Conservation (phyloP, 2,329 filamentous ascomycete genomes). For the Trichoderma endophyticum region DNA sequence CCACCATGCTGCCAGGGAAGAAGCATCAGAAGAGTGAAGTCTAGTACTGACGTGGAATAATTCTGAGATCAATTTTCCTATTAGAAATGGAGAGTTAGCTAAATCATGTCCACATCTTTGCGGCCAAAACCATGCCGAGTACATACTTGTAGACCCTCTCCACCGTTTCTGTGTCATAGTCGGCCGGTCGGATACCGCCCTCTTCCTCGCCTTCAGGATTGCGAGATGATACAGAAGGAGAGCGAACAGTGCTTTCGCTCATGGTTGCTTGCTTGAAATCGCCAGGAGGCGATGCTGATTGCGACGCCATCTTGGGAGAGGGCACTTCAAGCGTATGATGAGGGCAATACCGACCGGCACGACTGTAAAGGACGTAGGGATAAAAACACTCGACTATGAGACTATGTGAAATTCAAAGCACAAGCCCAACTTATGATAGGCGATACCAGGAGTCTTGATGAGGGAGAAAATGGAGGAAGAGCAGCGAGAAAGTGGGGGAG, state of each 20-base stretch:
- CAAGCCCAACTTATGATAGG: background rate
- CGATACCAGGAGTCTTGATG: background rate
- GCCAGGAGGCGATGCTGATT: slow-evolving; percentile 13
- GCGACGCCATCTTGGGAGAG: background rate
- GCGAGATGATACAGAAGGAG: background rate
- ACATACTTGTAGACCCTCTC: slow-evolving; percentile 51
- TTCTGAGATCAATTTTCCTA: slow-evolving; percentile 56
- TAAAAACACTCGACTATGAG: background rate
- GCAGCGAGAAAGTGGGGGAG: background rate
- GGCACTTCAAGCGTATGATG: background rate
- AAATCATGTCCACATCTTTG: background rate
- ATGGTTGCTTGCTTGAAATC: slow-evolving; percentile 2
- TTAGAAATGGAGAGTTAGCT: background rate
- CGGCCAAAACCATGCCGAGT: no score
- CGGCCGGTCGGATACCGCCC: slow-evolving; percentile 32
- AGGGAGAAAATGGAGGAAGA: background rate
- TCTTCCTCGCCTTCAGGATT: slow-evolving; percentile 26
- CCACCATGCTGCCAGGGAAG: no score
- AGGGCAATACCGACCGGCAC: slow-evolving; percentile 18
- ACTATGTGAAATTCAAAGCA: background rate
- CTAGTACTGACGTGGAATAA: slow-evolving; percentile 51
- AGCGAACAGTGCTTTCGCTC: background rate
- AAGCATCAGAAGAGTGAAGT: background rate
- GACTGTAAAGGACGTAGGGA: background rate
- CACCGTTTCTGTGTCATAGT: slow-evolving; percentile 50